Conservation (phyloP, 768 basidiomycete genomes). For the Pleurotus citrinopileatus region DNA sequence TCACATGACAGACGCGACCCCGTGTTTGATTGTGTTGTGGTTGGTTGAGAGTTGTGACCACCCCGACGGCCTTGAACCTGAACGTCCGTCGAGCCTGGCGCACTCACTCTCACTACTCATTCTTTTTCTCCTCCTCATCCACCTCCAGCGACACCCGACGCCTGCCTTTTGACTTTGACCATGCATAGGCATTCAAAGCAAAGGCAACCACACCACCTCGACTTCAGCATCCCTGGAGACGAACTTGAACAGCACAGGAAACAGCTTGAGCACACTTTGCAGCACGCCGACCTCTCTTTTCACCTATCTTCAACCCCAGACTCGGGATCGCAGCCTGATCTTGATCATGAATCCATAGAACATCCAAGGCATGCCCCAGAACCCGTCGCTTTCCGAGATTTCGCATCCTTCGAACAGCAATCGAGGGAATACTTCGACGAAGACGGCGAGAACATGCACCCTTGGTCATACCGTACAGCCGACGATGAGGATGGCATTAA, state of each 20-base stretch:
- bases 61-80: no score
- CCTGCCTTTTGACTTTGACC: not conserved
- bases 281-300: slow-evolving; percentile 69
- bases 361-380: slow-evolving; percentile 68
- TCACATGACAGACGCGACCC: no score
- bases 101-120: no score
- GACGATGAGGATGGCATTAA: slow-evolving; percentile 67
- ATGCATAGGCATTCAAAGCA: slow-evolving; percentile 4
- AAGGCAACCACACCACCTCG: slow-evolving; percentile 17
- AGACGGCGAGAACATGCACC: slow-evolving; percentile 46
- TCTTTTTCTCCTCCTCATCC: not conserved
- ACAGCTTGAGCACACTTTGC: slow-evolving; percentile 75
- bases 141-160: slow-evolving; percentile 1
- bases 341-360: slow-evolving; percentile 56
- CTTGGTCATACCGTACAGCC: slow-evolving; percentile 54
- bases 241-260: slow-evolving; percentile 75
- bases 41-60: no score
- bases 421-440: slow-evolving; percentile 56
- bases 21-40: no score
- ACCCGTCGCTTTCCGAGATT: slow-evolving; percentile 54
- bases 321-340: slow-evolving; percentile 29
- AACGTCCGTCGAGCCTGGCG: no score
- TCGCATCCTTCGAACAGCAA: slow-evolving; percentile 58
- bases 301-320: slow-evolving; percentile 56
- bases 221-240: slow-evolving; percentile 65